Evolutionary conservation across 352 stramenopile species (phyloP), one percentile per base, ranked within the genome.

Genomic region (Halophytophthora batemanensis): DNA sequence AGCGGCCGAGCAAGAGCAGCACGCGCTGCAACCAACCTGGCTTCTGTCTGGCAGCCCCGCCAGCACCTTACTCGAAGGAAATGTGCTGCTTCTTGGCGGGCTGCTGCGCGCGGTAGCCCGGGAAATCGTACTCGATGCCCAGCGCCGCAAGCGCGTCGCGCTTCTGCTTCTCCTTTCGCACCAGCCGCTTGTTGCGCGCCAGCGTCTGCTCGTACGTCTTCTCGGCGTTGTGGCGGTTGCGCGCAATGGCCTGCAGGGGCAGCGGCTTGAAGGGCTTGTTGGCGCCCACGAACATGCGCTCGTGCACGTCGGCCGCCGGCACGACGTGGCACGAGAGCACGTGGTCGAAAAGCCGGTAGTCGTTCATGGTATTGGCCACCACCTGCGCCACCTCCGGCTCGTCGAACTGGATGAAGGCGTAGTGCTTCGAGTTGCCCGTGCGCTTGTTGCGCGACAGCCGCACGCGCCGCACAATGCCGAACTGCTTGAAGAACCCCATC

Each of bases 371-470:
- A 23, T 87, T 79, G 17, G 95, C 94, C 18, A 98, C 96, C 57
- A 98, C 92, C 50, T 74, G 61, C 25, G 96, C 91, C 36, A 98
- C 90, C 56, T 98, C 90, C 0, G 77, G 48, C 64, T 98, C 88
- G 31, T 87, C 83, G 59, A 98, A 98, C 81, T 98, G 76, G 38
- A 98, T 80, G 79, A 98, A 99, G 22, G 89, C 96, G 71, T 98
- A 98, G 52, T 97, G 93, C 64, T 96, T 95, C 35, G 93, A 96
- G 53, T 90, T 87, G 36, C 95, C 95, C 39, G 93, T 96, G 69
- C 96, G 95, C 67, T 96, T 97, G 53, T 94, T 98, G 44, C 96
- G 91, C 50, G 87, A 98, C 13, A 98, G 60, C n/a, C 92, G 79
- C 45, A 98, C 77, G 46, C 87, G 80, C 15, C 70, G 75, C 22